Base-by-base conservation (phyloP, 2,329 filamentous ascomycete genomes). In the Penicillium sp. region DNA sequence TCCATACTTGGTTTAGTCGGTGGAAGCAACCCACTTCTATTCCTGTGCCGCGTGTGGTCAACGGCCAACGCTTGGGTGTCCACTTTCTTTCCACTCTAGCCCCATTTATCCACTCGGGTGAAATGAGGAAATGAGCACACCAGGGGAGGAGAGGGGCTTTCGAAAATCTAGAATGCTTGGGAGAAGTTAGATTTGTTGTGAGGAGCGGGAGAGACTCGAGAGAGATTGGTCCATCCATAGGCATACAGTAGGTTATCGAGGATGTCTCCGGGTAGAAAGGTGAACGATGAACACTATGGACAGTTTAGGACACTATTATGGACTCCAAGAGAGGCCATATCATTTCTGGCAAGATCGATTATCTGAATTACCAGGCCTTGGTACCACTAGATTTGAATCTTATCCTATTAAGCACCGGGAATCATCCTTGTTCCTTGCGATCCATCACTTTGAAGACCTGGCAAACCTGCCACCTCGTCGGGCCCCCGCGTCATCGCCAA, bases 401-500 rank as follows among this genome's bases (percentile, higher is more conserved):
- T 47, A 25, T n/a, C 14, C 7, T 25, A 45, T 45, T 45, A 17
- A n/a, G 14, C 37, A 39, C 37, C 37, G n/a, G 14, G 15, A 17
- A 39, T 8, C 5, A 31, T 25, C 20, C 20, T 25, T 11, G 20
- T 25, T 42, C 20, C n/a, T 20, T 20, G 17, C 1, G 42, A 45
- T 28, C 11, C 22, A 28, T 45, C 20, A 17, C 20, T 5, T 5
- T n/a, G 11, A 8, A 31, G 7, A n/a, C 3, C 47, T 35, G 28
- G n/a, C 28, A 49, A 35, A 49, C 28, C 47, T 52, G 34, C 49
- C 20, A 22, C 35, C 35, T 37, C 28, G 43, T 48, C 45, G 53
- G 54, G 54, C 35, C 58, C 58, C 54, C 42, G 58, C 58, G 58
- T 60, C 58, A 60, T 60, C 49, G 41, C 57, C 34, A n/a, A 25